Evolutionary conservation across 495 filamentous ascomycete genomes (phyloP).

Genomic region (Neurospora africana): DNA sequence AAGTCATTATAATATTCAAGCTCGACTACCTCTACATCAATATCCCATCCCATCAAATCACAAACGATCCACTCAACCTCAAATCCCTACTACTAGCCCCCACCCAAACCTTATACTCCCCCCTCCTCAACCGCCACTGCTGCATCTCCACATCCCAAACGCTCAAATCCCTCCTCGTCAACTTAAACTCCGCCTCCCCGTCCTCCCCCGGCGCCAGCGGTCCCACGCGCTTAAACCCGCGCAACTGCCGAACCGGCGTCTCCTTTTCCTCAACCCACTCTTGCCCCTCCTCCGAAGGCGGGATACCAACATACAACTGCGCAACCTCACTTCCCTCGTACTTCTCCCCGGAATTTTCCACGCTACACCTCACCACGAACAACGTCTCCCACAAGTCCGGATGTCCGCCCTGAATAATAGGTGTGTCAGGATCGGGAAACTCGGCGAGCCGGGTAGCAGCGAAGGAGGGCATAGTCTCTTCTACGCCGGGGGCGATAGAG

Average conservation of each 20-base stretch:
- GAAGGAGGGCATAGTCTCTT: neutral
- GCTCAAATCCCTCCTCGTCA: conserved; percentile 50
- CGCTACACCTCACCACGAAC: conserved; percentile 39
- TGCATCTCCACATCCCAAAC: conserved; percentile 74
- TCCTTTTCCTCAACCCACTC: conserved; percentile 5
- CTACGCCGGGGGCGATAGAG: neutral
- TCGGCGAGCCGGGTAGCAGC: neutral
- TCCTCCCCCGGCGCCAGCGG: conserved; percentile 31
- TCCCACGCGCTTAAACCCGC: conserved; percentile 46
- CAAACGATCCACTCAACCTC: conserved; percentile 8
- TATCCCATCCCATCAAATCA: neutral
- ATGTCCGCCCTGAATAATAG: conserved; percentile 49
- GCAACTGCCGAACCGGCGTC: conserved; percentile 38
- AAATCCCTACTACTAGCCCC: conserved; percentile 43
- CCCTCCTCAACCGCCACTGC: conserved; percentile 65
- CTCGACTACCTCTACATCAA: neutral
- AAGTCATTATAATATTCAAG: neutral
- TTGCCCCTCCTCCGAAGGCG: conserved; percentile 4
- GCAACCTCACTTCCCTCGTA: conserved; percentile 46
- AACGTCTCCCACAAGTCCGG: conserved; percentile 59
- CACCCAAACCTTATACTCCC: conserved; percentile 32
- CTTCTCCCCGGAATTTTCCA: conserved; percentile 56
- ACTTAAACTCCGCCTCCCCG: conserved; percentile 28
- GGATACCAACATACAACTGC: conserved; percentile 48
- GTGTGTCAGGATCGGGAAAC: conserved; percentile 6